Base-by-base conservation (phyloP, 2,329 filamentous ascomycete genomes). In the Microthyrium microscopicum region DNA sequence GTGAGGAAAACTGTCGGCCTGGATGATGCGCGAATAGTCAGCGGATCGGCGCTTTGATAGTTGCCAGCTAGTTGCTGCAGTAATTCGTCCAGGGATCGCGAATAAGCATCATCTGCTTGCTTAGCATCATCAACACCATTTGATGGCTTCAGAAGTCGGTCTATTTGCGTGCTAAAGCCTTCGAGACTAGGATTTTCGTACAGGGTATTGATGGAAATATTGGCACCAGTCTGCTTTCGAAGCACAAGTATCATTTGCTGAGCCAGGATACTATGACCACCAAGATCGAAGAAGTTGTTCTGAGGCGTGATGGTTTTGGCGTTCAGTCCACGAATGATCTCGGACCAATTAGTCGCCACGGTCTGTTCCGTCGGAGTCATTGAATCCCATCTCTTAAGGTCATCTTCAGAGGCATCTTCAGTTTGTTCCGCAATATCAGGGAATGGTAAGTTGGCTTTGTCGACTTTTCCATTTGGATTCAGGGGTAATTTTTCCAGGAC, bases 191-290 rank as follows among this genome's bases (percentile, higher is more conserved):
- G 73, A 44, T 70, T 67, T 37, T 70, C 64, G 56, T 78, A 85
- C 41, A 89, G 72, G 7, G 68, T 64, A 38, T 62, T 73, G 57
- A 89, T 81, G 7, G 70, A 68, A 12, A 87, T 61, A 38, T 83
- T 67, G 4, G 68, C 60, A n/a, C 65, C 68, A 30, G 61, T 61
- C 45, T 69, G 66, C 39, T 67, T 62, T 25, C 70, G 64, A 24
- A 85, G 65, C 33, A 72, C 67, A 38, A 91, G 70, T 6, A 93
- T 65, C 50, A 94, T 70, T 46, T 81, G 76, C 46, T 89, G 81
- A 1, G 80, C 81, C 28, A 87, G 64, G 44, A 91, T 73, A 55
- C 72, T 79, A 57, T 89, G 78, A 11, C 82, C 82, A 39, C 82
- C 82, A 29, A 77, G 59, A 39, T 89, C 79, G 47, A 87, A 87